A percentile compares a stretch with the other conserved stretches of the same genome.
phyloP scores from a whole-genome alignment of 148 eudicot genomes.

The Amaranthus cruentus region DNA sequence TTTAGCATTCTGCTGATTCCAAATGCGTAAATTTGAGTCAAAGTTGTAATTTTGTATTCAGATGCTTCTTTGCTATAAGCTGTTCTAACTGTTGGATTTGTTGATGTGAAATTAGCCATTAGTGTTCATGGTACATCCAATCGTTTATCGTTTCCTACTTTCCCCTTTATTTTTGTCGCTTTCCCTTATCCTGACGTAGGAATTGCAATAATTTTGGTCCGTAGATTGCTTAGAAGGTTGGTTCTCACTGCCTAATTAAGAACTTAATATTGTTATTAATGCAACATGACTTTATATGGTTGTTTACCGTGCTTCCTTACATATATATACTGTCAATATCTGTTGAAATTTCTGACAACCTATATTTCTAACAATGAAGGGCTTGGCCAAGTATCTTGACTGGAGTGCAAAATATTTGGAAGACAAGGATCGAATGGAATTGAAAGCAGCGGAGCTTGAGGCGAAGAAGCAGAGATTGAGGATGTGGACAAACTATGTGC shows the following conservation, averaged over 20 bases:
- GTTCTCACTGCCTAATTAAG: background rate
- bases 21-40: background rate
- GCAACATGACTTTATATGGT: no score
- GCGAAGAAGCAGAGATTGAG: slow-evolving; percentile 72
- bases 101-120: no score
- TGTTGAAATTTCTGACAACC: background rate
- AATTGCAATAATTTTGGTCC: no score
- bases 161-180: background rate
- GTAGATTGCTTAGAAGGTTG: background rate
- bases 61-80: background rate
- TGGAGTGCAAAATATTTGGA: slow-evolving; percentile 93
- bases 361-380: slow-evolving; percentile 35
- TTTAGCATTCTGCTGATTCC: background rate
- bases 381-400: slow-evolving; percentile 86
- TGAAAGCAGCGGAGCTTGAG: slow-evolving; percentile 78
- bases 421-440: slow-evolving; percentile 50
- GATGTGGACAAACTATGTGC: slow-evolving; percentile 80
- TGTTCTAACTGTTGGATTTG: background rate
- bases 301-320: background rate
- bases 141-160: background rate
- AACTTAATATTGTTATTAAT: background rate
- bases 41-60: background rate
- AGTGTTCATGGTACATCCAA: background rate
- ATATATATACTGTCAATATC: background rate
- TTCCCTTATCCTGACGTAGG: background rate